These are phyloP conservation scores for Melampsora americana DNA, from an alignment of 1,284 basidiomycete species.

Conservation along the genomic window DNA sequence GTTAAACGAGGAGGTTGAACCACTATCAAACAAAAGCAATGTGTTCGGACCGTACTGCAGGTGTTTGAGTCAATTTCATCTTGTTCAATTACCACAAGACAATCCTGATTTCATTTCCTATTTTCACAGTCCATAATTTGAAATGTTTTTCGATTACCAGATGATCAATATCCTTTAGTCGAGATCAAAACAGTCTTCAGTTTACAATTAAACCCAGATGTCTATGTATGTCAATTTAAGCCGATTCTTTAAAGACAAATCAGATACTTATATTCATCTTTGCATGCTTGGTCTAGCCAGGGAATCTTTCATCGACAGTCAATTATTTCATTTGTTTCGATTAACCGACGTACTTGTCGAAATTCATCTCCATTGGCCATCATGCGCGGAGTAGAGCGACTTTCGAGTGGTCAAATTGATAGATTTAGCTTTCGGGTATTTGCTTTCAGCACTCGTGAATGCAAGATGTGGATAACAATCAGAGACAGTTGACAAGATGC, in stretches of 20 bases:
- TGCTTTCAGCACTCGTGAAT: conserved; percentile 60
- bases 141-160: too few species aligned
- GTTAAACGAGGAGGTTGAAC: conserved; percentile 11
- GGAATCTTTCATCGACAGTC: conserved; percentile 80
- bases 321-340: conserved; percentile 88
- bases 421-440: conserved; percentile 75
- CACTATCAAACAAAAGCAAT: conserved; percentile 42
- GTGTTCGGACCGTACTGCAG: conserved; percentile 41
- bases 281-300: conserved; percentile 61
- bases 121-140: too few species aligned
- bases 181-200: too few species aligned
- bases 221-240: too few species aligned
- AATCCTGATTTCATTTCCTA: too few species aligned
- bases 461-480: too few species aligned
- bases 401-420: conserved; percentile 65
- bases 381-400: conserved; percentile 83
- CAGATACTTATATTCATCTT: neutral
- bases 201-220: too few species aligned
- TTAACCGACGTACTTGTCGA: conserved; percentile 85
- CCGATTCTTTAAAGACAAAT: neutral
- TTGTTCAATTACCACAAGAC: too few species aligned
- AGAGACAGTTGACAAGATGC: too few species aligned
- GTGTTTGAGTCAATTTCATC: conserved; percentile 13
- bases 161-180: too few species aligned
- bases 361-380: conserved; percentile 93